Base-by-base conservation (phyloP, 768 basidiomycete genomes). In the Lyophyllum shimeji region DNA sequence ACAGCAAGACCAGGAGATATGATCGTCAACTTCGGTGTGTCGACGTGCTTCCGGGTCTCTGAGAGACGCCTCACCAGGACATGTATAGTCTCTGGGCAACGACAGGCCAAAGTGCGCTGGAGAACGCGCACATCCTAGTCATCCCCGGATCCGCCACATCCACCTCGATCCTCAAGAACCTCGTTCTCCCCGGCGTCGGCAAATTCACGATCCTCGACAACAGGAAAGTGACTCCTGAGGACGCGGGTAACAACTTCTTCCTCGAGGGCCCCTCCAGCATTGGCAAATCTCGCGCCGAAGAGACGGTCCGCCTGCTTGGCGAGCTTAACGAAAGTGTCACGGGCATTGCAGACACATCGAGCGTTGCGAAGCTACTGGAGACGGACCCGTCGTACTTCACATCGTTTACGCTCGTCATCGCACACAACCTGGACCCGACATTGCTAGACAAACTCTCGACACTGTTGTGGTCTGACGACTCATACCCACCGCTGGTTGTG, bases 211-310 rank as follows among this genome's bases (percentile, higher is more conserved):
- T 98, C 68, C 82, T 97, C 56, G 94, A 95, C 65, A 72, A 81
- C 21, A 67, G 71, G 2, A 52, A 69, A 37, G 87, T 87, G 25
- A 78, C 85, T 0, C 78, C 84, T 1, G 82, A 85, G 54, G 95
- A 98, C 63, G 86, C 93, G 0, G 95, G 95, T 0, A 93, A 94
- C 77, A 98, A 98, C 75, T 99, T 99, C 76, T 99, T 98, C 74
- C 77, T 99, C 23, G 83, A 89, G 39, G 89, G 85, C 0, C 70
- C 73, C 3, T 72, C 82, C n/a, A 90, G 87, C 63, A 78, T 98
- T 44, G 93, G 93, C 5, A 88, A 86, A 68, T 78, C 79, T 52
- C 84, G 92, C 31, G 93, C 96, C 0, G 69, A 82, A 48, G 92
- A 98, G 68, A 86, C 88, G 1, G 90, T 91, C 17, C 77, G 81